phyloP scores from a whole-genome alignment of 768 basidiomycete genomes.

The Leccinum subtestaceum region DNA sequence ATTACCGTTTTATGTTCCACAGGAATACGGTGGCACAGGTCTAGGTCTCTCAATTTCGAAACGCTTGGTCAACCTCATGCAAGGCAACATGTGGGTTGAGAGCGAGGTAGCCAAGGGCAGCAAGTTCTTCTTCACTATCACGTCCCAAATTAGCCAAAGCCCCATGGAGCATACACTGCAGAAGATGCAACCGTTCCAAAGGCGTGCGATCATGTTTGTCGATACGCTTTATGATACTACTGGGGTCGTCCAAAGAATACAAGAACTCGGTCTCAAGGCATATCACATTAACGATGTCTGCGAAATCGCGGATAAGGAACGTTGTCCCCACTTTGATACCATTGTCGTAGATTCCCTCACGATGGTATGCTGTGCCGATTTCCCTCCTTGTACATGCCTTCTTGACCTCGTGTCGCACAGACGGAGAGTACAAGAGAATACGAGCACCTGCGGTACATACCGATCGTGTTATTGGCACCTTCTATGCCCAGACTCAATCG shows the following conservation, averaged over 20 bases:
- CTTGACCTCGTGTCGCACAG: constrained; percentile 40
- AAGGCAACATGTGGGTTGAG: constrained; percentile 99
- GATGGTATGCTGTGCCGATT: constrained; percentile 55
- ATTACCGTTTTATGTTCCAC: constrained; percentile 14
- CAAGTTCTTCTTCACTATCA: constrained; percentile 96
- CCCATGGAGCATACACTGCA: constrained; percentile 67
- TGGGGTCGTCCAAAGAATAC: constrained; percentile 72
- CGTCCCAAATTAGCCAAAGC: constrained; percentile 75
- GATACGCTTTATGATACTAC: constrained; percentile 79
- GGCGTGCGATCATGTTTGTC: constrained; percentile 87
- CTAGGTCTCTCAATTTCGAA: constrained; percentile 97
- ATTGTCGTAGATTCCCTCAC: constrained; percentile 89
- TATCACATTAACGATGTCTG: constrained; percentile 73
- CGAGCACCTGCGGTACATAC: constrained; percentile 95
- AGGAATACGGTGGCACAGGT: constrained; percentile 98
- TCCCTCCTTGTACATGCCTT: not conserved
- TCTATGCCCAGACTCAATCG: constrained; percentile 72
- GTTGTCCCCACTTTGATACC: constrained; percentile 87
- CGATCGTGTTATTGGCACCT: constrained; percentile 86
- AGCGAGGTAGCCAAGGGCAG: constrained; percentile 90
- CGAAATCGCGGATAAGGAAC: constrained; percentile 80
- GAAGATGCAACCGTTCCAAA: constrained; percentile 85
- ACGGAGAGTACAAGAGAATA: constrained; percentile 87
- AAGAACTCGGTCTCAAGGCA: constrained; percentile 75
- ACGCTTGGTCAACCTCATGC: constrained; percentile 94